Evolutionary conservation across 2,329 filamentous ascomycete species (phyloP).

Genomic region (Ascocoryne sarcoides): DNA sequence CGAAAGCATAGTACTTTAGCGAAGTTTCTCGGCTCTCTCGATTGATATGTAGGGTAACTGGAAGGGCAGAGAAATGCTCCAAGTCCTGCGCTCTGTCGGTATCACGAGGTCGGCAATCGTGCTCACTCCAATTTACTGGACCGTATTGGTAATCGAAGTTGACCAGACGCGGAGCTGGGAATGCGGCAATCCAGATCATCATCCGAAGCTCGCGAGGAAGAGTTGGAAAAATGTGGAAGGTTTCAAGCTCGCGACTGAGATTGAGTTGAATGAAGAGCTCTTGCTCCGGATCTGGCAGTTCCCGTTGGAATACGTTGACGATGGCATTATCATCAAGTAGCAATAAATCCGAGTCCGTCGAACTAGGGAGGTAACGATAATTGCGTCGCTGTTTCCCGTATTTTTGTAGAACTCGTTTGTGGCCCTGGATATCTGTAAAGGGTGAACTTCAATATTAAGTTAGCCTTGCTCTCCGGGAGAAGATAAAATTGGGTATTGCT

Average conservation of each 20-base stretch:
- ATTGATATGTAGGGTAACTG: not conserved
- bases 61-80: not conserved
- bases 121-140: not conserved
- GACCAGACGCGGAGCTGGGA: not conserved
- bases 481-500: no score
- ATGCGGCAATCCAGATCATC: not conserved
- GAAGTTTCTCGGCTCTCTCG: not conserved
- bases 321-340: no score
- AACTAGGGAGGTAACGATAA: no score
- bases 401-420: no score
- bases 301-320: no score
- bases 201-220: not conserved
- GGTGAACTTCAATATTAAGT: no score
- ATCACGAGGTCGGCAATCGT: no score
- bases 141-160: not conserved
- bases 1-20: slow-evolving; percentile 21
- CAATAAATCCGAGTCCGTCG: no score
- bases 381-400: no score
- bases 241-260: not conserved
- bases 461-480: no score
- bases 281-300: not conserved
- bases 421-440: no score
- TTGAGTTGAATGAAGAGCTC: not conserved
- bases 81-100: no score
- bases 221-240: not conserved